Evolutionary conservation across 2,329 filamentous ascomycete genomes (phyloP).

Genomic region (Colletotrichum endophyticum): DNA sequence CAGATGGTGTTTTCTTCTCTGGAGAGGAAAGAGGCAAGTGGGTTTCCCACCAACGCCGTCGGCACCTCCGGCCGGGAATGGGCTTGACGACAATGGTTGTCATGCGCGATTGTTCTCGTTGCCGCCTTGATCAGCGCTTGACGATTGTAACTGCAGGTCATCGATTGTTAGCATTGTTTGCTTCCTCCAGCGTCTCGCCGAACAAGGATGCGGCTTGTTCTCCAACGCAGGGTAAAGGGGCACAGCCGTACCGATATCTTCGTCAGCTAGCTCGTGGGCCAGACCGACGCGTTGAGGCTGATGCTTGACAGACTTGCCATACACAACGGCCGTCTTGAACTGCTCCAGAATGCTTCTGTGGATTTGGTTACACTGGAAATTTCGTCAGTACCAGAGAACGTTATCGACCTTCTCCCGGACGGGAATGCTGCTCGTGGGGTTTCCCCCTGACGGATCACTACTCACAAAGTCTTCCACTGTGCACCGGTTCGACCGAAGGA

Average conservation of each 20-base stretch:
- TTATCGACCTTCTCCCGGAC: background rate
- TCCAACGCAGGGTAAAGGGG: background rate
- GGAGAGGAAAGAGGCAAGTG: conserved; percentile 8
- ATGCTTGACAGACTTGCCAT: conserved; percentile 97
- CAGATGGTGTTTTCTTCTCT: background rate
- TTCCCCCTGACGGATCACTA: conserved; percentile 29
- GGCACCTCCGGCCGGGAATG: background rate
- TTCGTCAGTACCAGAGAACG: conserved; percentile 30
- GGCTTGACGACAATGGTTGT: background rate
- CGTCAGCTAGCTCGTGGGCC: conserved; percentile 88
- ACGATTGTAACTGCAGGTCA: conserved; percentile 56
- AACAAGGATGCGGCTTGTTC: background rate
- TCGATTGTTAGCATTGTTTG: conserved; percentile 27
- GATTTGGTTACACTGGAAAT: conserved; percentile 87
- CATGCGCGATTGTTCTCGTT: background rate
- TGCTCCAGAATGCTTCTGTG: conserved; percentile 95
- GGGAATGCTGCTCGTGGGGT: background rate
- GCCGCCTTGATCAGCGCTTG: conserved; percentile 60
- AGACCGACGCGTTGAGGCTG: conserved; percentile 96
- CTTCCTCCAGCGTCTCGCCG: background rate
- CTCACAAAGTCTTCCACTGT: conserved; percentile 97
- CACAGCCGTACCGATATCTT: conserved; percentile 84
- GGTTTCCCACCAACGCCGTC: background rate
- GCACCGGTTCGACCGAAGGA: conserved; percentile 80
- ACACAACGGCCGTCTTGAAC: conserved; percentile 95